Conservation (phyloP, 192 early-diverging fungal species). For the Coemansia sp. region DNA sequence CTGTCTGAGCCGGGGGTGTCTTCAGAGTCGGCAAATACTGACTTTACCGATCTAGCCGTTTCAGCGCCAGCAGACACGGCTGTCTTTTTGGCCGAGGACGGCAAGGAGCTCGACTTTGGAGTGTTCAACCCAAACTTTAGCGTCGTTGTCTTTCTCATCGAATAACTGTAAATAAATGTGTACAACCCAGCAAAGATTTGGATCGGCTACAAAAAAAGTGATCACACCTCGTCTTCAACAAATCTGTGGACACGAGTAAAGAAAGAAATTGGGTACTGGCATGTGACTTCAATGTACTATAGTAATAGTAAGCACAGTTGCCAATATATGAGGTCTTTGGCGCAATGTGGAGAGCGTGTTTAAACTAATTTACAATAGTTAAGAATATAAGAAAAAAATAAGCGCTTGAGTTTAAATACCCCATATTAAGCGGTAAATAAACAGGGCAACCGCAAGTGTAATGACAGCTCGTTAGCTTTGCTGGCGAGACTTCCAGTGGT, state of each 20-base stretch:
- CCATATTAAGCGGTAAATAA: no score
- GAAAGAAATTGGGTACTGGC: no score
- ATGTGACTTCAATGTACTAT: no score
- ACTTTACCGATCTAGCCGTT: not conserved
- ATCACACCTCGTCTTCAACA: no score
- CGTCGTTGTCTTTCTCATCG: constrained; percentile 31
- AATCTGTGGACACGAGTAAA: no score
- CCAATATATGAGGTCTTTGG: no score
- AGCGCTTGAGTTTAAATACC: no score
- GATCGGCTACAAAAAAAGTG: not conserved
- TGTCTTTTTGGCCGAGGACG: not conserved
- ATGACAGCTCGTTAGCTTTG: not conserved
- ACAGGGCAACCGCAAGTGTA: no score
- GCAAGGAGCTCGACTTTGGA: constrained; percentile 17
- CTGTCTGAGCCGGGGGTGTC: not conserved
- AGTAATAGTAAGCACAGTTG: no score
- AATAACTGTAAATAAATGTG: not conserved
- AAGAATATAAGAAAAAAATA: no score
- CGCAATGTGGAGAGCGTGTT: no score
- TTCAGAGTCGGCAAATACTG: constrained; percentile 12
- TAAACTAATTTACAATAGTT: no score
- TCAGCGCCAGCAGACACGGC: not conserved
- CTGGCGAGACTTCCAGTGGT: constrained; percentile 2
- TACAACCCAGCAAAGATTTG: not conserved
- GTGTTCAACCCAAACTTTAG: constrained; percentile 36